Evolutionary conservation across 768 basidiomycete species (phyloP), one percentile per base, ranked within the genome.

Genomic region (Boletus pseudo-olivaceus): DNA sequence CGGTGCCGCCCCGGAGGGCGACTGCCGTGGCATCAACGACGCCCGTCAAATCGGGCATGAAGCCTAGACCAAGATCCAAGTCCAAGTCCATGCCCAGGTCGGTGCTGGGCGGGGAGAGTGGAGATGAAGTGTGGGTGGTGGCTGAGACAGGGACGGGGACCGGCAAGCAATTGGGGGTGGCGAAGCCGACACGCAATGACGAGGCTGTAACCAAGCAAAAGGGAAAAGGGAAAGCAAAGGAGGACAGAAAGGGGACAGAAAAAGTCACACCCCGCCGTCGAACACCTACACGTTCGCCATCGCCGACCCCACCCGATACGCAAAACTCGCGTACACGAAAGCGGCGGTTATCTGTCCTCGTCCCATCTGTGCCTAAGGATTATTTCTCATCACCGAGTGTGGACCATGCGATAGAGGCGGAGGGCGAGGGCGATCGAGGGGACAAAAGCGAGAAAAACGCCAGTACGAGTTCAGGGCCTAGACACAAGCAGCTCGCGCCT

Each of bases 1-100:
- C 62, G 5, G 33, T 54, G 8, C 57, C 64, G 0, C 57, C 58
- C n/a, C 56, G 62, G n/a, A 60, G 45, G 43, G 7, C 32, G 0
- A 11, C 34, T 30, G 50, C 23, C 12, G 14, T 32, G 8, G 51
- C 26, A 8, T 49, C 54, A 5, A 45, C 5, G 19, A 69, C 68
- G 0, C 65, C 68, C 11, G 49, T 69, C 49, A 67, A 59, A 37
- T 63, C 63, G 2, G 61, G 61, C 9, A 69, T 69, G 68, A 69
- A 60, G 29, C 63, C 61, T 30, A 61, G 60, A 38, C 55, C 60
- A 7, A 62, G 44, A 19, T 58, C 64, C 3, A 53, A 54, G 23
- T 53, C 58, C 5, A 40, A n/a, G 10, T 46, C 63, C 7, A 17
- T 14, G 38, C 41, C 63, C 17, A 14, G 17, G 26, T 54, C 48